Evolutionary conservation across 225 moss, liverwort and hornwort genomes (phyloP), one percentile per base, ranked within the genome.

Genomic region (Asterella californica): DNA sequence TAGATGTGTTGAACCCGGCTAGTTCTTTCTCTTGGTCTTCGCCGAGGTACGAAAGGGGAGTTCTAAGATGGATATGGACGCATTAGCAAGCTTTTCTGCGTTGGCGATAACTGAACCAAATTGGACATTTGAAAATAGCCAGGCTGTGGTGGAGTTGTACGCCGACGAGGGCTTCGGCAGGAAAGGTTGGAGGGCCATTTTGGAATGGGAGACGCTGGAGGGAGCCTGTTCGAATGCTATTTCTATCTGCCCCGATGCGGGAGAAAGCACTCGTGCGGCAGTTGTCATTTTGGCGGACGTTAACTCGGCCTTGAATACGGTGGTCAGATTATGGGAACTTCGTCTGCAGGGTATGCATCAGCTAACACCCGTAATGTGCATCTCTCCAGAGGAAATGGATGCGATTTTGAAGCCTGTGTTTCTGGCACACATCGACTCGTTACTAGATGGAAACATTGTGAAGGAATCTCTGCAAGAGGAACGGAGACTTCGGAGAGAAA

Each of bases 271-370:
- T 59, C 83, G 80, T 0, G 77, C 61, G 24, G 82, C 67, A 27
- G 50, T 49, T 42, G 27, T 86, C 21, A 57, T 48, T 34, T 83
- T 86, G 53, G 77, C 72, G 10, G 80, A 83, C 52, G 8, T 17
- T 34, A 55, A 70, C 29, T 79, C 77, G 36, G 70, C 72, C 14
- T 27, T 71, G 76, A 63, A 64, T 22, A 66, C 70, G 55, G 33
- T 87, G 45, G 79, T 79, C 70, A 52, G 81, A 63, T 67, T 87
- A 22, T 87, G 83, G 86, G 57, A 78, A 9, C 79, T 81, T 55
- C 83, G 83, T 45, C 54, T 87, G 30, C 49, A 75, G 62, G 79
- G 79, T 38, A 42, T 79, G 46, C 83, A 83, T 62, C 19, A 75
- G 38, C 62, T 87, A 33, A 71, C 79, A 71, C 83, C 86, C 69